Conservation (phyloP, 352 stramenopile genomes). For the Phytophthora fragariaefolia region DNA sequence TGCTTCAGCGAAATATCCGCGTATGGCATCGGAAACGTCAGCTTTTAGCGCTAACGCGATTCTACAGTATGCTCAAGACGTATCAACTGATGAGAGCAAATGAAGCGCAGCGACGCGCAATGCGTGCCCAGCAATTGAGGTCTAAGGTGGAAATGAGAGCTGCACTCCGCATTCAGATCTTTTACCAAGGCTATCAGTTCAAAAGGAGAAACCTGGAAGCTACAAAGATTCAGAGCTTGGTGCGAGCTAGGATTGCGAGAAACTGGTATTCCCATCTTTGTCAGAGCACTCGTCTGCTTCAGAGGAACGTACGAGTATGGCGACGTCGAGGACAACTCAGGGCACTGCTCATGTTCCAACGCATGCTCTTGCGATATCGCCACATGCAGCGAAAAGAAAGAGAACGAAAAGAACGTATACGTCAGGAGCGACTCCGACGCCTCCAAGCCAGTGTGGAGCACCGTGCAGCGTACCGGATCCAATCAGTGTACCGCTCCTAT, state of each 20-base stretch:
- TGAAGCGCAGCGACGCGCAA: constrained; percentile 26
- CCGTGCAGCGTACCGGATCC: constrained; percentile 41
- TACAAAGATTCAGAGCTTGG: constrained; percentile 41
- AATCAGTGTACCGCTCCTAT: constrained; percentile 37
- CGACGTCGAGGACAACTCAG: constrained; percentile 43
- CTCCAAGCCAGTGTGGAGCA: constrained; percentile 41
- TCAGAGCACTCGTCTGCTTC: constrained; percentile 31
- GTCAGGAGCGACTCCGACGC: constrained; percentile 20
- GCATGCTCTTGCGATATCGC: constrained; percentile 40
- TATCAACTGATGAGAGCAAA: constrained; percentile 44
- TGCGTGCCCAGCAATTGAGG: constrained; percentile 21
- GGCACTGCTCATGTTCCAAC: constrained; percentile 41
- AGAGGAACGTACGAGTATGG: constrained; percentile 51
- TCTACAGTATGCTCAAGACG: constrained; percentile 45
- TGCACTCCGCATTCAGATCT: constrained; percentile 21
- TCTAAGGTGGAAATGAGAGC: constrained; percentile 33
- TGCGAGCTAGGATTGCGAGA: constrained; percentile 25
- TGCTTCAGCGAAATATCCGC: constrained; percentile 51
- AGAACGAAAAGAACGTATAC: constrained; percentile 37
- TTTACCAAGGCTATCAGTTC: constrained; percentile 23
- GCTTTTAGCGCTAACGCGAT: constrained; percentile 38
- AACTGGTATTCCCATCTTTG: constrained; percentile 25
- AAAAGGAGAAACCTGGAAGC: constrained; percentile 36
- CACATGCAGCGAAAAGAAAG: constrained; percentile 38
- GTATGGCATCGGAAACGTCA: constrained; percentile 46